A percentile compares a stretch with the other conserved stretches of the same genome.
Conservation (phyloP, 208 protist genomes). For the Acanthamoeba culbertsoni region DNA sequence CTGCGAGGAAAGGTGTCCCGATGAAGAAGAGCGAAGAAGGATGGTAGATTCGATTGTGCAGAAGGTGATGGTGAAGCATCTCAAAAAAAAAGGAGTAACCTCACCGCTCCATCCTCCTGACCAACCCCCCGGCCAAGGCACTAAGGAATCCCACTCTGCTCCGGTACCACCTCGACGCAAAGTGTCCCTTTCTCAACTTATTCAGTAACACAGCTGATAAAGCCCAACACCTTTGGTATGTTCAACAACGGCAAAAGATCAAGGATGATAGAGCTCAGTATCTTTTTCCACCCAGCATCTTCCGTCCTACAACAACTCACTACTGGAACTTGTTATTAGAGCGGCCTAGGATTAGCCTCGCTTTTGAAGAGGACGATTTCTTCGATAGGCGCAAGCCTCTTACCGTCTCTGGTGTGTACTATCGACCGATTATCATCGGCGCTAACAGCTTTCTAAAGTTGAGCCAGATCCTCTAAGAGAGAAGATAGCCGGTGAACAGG, state of each 20-base stretch:
- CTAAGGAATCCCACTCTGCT: not conserved
- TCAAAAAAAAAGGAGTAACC: not conserved
- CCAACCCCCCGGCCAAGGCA: not conserved
- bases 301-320: not conserved
- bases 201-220: not conserved
- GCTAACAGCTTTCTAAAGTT: not conserved
- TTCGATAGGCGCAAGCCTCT: not conserved
- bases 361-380: slow-evolving; percentile 4
- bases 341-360: not conserved
- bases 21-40: not conserved
- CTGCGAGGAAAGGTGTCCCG: not conserved
- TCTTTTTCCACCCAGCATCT: not conserved
- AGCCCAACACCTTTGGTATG: not conserved
- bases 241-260: slow-evolving; percentile 10
- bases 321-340: not conserved
- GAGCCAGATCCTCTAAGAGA: too few species aligned
- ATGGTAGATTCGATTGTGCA: not conserved
- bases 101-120: not conserved
- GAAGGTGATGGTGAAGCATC: not conserved
- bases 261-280: not conserved
- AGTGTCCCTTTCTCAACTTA: not conserved
- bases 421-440: not conserved
- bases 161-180: not conserved
- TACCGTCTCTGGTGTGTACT: not conserved
- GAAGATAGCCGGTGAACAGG: too few species aligned